Evolutionary conservation across 345 rosid species (phyloP), one percentile per base, ranked within the genome.

Genomic region (Turnera subulata): DNA sequence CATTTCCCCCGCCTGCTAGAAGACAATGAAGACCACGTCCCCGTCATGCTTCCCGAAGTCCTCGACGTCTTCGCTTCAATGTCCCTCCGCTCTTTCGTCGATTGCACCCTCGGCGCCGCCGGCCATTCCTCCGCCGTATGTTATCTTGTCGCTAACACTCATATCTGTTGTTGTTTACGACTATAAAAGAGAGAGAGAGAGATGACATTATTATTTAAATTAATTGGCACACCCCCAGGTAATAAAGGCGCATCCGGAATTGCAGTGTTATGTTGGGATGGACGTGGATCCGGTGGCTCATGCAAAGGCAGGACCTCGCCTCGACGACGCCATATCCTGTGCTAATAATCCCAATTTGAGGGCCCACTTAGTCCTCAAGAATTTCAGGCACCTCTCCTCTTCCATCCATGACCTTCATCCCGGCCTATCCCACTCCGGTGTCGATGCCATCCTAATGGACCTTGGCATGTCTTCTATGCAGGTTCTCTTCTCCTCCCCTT

Each of bases 401-500:
- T 72, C 72, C 2, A 45, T 88, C 6, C 46, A 75, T 14, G 79
- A 77, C 59, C 59, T 78, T 46, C 84, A 83, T 61, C 73, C 60
- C 4, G 60, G 64, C 11, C 61, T 79, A 46, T 66, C 80, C 35
- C 43, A 63, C 53, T 65, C 71, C 2, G 95, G 95, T 45, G 84
- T 89, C 33, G 87, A 88, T 79, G 96, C 82, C 53, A 89, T 92
- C 61, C 78, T 92, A 40, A 84, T 92, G 98, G 98, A 92, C 78
- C 77, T 88, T 17, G 98, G 98, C 58, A 86, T 92, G 88, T 89
- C 98, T 49, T 92, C 98, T 11, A 92, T 92, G 96, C 98, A 92
- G 98, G 98, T 91, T 47, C 18, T 9, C 6, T 67, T 13, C n/a
- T n/a, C 16, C 6, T 25, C 21, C 38, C 9, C 42, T 18, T 10